Evolutionary conservation across 164 flowering plant species (phyloP).

Genomic region (Vitis riparia): DNA sequence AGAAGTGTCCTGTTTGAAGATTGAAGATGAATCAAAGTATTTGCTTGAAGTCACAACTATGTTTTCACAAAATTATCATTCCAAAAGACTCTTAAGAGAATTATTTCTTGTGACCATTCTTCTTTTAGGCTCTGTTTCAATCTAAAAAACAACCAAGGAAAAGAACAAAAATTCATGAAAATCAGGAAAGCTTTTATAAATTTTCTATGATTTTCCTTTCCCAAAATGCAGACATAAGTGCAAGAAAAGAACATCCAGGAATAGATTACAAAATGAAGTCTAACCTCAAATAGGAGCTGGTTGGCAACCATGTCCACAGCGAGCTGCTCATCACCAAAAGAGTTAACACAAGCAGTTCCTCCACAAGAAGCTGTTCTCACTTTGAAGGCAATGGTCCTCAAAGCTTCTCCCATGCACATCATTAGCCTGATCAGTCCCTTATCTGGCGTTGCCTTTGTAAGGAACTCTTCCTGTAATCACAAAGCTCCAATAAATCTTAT

Average conservation of each 20-base stretch:
- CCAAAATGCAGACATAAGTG: too few species aligned
- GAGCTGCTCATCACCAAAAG: conserved; percentile 97
- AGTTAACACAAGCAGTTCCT: conserved; percentile 91
- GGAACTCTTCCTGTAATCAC: conserved; percentile 75
- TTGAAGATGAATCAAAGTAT: too few species aligned
- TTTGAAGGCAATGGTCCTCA: conserved; percentile 91
- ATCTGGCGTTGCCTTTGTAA: conserved; percentile 83
- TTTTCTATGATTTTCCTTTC: too few species aligned
- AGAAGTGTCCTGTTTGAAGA: too few species aligned
- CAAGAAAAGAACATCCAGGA: background rate
- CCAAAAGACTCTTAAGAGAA: too few species aligned
- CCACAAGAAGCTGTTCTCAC: conserved; percentile 98
- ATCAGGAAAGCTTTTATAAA: too few species aligned
- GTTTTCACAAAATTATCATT: too few species aligned
- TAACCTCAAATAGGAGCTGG: conserved; percentile 89
- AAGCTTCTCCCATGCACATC: conserved; percentile 95
- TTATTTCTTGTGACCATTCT: too few species aligned
- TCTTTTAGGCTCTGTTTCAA: too few species aligned
- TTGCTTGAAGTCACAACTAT: too few species aligned
- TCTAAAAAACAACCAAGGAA: too few species aligned
- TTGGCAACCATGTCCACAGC: conserved; percentile 96
- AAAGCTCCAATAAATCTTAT: background rate
- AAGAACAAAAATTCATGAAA: too few species aligned
- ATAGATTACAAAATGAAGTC: background rate
- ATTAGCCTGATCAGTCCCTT: conserved; percentile 81